These are phyloP conservation scores for Juncus effusus DNA, from an alignment of 176 grass and related monocot species.

Conservation along the genomic window DNA sequence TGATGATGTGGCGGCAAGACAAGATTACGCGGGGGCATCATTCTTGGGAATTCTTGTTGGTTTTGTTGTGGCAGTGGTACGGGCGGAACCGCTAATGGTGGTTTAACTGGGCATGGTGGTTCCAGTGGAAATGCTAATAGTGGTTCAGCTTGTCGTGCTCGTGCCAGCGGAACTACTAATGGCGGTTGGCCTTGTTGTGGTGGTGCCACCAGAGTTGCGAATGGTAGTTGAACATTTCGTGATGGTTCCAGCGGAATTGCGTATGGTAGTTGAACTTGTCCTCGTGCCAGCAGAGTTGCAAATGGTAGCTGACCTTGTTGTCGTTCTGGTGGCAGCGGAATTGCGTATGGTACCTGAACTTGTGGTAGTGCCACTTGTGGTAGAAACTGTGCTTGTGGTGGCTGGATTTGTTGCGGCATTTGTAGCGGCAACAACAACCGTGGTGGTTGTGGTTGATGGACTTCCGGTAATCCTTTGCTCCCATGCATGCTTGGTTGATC, in stretches of 20 bases:
- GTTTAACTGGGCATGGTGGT: not conserved
- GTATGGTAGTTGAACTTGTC: not conserved
- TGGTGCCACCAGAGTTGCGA: not conserved
- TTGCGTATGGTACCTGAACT: not conserved
- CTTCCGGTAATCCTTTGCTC: too few relatives aligned
- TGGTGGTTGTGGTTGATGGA: not conserved
- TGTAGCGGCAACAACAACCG: not conserved
- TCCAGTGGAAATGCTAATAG: not conserved
- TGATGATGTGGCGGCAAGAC: not conserved
- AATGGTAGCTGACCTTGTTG: too few relatives aligned
- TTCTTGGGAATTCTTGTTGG: not conserved
- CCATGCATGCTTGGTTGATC: too few relatives aligned
- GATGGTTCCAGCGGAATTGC: not conserved
- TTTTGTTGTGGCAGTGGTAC: not conserved
- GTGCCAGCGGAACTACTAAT: not conserved
- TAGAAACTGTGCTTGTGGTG: too few relatives aligned
- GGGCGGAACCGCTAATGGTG: not conserved
- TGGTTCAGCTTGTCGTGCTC: not conserved
- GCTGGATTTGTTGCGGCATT: too few relatives aligned
- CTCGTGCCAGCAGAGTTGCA: not conserved
- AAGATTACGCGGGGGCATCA: not conserved
- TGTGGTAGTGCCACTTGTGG: not conserved
- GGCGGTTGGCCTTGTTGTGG: not conserved
- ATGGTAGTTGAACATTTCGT: too few relatives aligned
- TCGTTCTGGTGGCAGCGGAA: not conserved